Evolutionary conservation across 805 yeast genomes (phyloP), one percentile per base, ranked within the genome.

Genomic region (Saturnispora besseyi): DNA sequence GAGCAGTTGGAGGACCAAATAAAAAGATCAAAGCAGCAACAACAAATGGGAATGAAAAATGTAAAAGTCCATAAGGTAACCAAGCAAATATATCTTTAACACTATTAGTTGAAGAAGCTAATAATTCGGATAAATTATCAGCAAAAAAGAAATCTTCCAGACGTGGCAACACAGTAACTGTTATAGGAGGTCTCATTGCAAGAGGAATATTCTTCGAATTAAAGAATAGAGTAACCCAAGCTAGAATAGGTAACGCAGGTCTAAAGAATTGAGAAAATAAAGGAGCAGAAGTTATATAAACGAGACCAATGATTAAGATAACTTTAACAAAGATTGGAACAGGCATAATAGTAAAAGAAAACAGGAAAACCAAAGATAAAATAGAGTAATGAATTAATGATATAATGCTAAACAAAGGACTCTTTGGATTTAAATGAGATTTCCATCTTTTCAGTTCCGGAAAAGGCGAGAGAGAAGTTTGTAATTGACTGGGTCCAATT

Each of bases 31-130:
- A 62, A 2, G 73, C 78, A 0, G 97, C 91, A 38, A 87, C 86
- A 5, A 91, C 78, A 62, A 90, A 88, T 3, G 99, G 98, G 12
- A 87, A 77, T n/a, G 86, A 80, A 60, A 87, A 91, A 69, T 91
- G 99, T 51, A 87, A 72, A 12, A 93, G 63, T 2, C 99, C 99
- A 63, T 91, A 91, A 1, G 99, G 98, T 33, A 93, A 63, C 97
- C 97, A 91, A 7, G 96, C 96, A 40, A 88, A 58, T 8, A 91
- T 70, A 62, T 91, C 98, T 45, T 87, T 70, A 7, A 81, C 60
- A 1, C 86, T 67, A 51, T 74, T 77, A 21, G 84, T 82, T 15
- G 82, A 72, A 7, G 91, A 78, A 1, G 97, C 95, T 59, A 90
- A 73, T 21, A 91, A 79, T 60, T 85, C 87, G 47, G 90, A 81